Evolutionary conservation across 805 yeast genomes (phyloP), one percentile per base, ranked within the genome.

Genomic region (Hanseniaspora occidentalis): DNA sequence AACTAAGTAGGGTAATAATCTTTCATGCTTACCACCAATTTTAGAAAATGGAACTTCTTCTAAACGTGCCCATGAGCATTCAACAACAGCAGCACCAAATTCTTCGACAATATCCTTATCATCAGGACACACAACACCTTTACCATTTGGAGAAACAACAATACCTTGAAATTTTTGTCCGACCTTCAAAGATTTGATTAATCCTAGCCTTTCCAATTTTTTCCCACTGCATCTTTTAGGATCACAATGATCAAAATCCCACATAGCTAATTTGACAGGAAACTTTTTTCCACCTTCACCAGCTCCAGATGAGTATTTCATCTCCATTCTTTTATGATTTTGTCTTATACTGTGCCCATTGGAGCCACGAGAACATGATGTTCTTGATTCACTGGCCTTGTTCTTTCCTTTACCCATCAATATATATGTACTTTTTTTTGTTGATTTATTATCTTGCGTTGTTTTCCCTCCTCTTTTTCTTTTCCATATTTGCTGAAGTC

Each of bases 171-270:
- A 89, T 60, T 86, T 89, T 56, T 88, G 96, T 0, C 98, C 98
- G n/a, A 92, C 75, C 45, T 94, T 65, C 45, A 92, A 57, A 40
- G 75, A 73, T 45, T 76, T 75, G 38, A 92, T 88, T 17, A 85
- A 61, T 1, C 97, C 97, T 17, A 89, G 60, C 41, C 97, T 69
- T 53, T 85, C 96, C 23, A 92, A 67, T 57, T 86, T 88, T 64
- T 92, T 92, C 16, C 98, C 98, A 48, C 94, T 80, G 57, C 98
- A 92, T 55, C 96, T 71, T 56, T 92, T 92, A 1, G 98, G 98
- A 61, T 92, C 98, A 64, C 98, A 92, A 56, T 92, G 98, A 49
- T 88, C 95, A 55, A 92, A 92, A 58, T 92, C 98, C 96, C 98
- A 89, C 98, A 89, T 89, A 14, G 96, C 96, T 46, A 88, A 59